phyloP scores from a whole-genome alignment of 164 flowering plant species.

The Stephania japonica region DNA sequence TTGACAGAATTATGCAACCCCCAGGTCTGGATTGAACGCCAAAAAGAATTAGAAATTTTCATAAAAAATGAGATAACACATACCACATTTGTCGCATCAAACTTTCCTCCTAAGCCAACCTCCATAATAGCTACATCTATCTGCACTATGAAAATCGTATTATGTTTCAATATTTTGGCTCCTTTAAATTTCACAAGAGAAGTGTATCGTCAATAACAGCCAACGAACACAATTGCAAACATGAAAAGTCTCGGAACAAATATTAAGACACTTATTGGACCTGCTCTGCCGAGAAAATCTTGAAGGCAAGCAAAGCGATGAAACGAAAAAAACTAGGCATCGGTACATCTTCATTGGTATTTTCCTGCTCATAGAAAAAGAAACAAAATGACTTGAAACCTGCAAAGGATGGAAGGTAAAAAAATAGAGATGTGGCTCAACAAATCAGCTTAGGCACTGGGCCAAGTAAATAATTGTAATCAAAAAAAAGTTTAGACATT shows the following conservation, averaged over 20 bases:
- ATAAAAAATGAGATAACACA: conserved; percentile 9
- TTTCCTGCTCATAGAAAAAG: conserved; percentile 47
- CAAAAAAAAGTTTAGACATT: no score
- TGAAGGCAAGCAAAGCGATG: conserved; percentile 89
- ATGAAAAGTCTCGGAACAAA: neutral
- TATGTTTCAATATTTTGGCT: neutral
- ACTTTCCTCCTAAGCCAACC: conserved; percentile 95
- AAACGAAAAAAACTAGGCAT: conserved; percentile 94
- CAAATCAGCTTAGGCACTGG: neutral
- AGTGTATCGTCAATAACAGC: neutral
- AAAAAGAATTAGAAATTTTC: neutral
- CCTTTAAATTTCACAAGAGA: neutral
- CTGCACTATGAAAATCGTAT: conserved; percentile 30
- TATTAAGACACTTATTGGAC: conserved; percentile 24
- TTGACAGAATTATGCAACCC: neutral
- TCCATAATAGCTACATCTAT: conserved; percentile 97
- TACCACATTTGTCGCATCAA: conserved; percentile 98
- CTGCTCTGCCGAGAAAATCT: conserved; percentile 90
- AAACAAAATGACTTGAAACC: neutral
- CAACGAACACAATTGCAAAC: neutral
- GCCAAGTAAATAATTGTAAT: neutral
- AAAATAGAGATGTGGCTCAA: neutral
- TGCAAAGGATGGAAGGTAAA: neutral
- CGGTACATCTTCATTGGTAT: conserved; percentile 55
- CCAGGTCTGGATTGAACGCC: neutral